These are phyloP conservation scores for Drechslerella coelobrocha DNA, from an alignment of 2,329 filamentous ascomycete genomes.

Conservation along the genomic window DNA sequence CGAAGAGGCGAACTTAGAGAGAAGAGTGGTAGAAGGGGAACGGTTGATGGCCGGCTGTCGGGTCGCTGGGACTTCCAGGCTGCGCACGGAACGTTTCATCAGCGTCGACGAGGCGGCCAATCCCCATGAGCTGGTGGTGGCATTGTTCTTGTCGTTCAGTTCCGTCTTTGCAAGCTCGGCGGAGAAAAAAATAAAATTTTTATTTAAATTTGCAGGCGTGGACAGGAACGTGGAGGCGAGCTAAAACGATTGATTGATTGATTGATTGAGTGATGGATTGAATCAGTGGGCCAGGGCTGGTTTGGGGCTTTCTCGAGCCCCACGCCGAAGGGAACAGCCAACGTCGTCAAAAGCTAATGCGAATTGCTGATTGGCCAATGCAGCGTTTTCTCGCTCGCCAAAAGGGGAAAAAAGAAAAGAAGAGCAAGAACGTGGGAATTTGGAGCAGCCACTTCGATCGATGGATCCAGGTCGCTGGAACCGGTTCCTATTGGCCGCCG, in stretches of 20 bases:
- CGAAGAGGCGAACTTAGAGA: too few relatives aligned
- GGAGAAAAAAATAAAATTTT: neutral
- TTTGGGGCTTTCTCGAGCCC: too few relatives aligned
- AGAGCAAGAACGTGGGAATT: constrained; percentile 38
- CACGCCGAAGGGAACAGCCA: too few relatives aligned
- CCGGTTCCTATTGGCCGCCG: constrained; percentile 47
- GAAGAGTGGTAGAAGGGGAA: too few relatives aligned
- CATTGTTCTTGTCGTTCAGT: constrained; percentile 22
- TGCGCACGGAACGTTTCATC: constrained; percentile 9
- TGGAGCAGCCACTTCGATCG: constrained; percentile 48
- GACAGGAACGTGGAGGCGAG: neutral
- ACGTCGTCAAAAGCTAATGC: too few relatives aligned
- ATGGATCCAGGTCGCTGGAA: constrained; percentile 50
- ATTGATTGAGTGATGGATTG: too few relatives aligned
- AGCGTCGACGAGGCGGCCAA: constrained; percentile 13
- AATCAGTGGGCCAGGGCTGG: too few relatives aligned
- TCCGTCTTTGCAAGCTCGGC: constrained; percentile 21
- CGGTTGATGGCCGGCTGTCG: too few relatives aligned
- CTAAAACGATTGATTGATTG: neutral
- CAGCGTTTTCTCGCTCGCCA: too few relatives aligned
- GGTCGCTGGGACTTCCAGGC: too few relatives aligned
- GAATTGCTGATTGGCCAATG: neutral
- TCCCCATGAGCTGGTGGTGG: constrained; percentile 18
- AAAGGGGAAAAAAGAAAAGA: constrained; percentile 2
- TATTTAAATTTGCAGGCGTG: neutral